These are phyloP conservation scores for Podochytrium sp. DNA, from an alignment of 192 early-diverging fungal genomes.

Conservation along the genomic window DNA sequence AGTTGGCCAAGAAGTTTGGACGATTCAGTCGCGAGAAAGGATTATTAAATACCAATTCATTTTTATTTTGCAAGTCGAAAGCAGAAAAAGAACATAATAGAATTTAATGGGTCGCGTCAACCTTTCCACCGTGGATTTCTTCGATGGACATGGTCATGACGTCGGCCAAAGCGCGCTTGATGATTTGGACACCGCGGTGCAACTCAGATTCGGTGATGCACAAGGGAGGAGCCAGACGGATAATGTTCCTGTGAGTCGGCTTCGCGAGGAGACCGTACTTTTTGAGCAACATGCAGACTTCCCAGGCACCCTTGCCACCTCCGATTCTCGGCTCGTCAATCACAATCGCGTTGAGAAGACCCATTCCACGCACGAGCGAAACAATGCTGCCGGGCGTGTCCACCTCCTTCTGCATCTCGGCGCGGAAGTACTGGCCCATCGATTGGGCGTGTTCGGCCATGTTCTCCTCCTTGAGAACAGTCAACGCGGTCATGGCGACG, in stretches of 20 bases:
- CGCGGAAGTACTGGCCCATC: constrained; percentile 88
- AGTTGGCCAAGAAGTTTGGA: constrained; percentile 69
- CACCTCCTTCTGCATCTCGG: constrained; percentile 68
- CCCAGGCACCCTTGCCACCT: constrained; percentile 92
- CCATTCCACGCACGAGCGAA: constrained; percentile 79
- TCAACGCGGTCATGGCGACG: constrained; percentile 91
- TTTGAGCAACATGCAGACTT: constrained; percentile 92
- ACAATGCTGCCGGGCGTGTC: constrained; percentile 60
- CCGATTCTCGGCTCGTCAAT: constrained; percentile 79
- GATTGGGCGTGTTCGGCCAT: constrained; percentile 76
- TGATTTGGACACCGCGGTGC: constrained; percentile 76
- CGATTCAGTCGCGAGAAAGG: constrained; percentile 58
- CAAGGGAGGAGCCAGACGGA: constrained; percentile 93
- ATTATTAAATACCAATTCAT: too few relatives aligned
- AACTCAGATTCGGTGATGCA: constrained; percentile 94
- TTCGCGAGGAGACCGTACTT: constrained; percentile 93
- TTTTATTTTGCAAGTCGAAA: too few relatives aligned
- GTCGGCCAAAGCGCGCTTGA: constrained; percentile 77
- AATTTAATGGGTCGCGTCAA: too few relatives aligned
- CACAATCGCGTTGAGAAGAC: constrained; percentile 94
- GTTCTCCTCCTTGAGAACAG: constrained; percentile 93
- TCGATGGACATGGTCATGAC: constrained; percentile 59
- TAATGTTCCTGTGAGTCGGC: constrained; percentile 98
- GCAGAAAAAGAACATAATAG: too few relatives aligned
- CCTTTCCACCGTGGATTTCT: constrained; percentile 61